phyloP scores from a whole-genome alignment of 805 yeast genomes.

The Schwanniomyces polymorphus region DNA sequence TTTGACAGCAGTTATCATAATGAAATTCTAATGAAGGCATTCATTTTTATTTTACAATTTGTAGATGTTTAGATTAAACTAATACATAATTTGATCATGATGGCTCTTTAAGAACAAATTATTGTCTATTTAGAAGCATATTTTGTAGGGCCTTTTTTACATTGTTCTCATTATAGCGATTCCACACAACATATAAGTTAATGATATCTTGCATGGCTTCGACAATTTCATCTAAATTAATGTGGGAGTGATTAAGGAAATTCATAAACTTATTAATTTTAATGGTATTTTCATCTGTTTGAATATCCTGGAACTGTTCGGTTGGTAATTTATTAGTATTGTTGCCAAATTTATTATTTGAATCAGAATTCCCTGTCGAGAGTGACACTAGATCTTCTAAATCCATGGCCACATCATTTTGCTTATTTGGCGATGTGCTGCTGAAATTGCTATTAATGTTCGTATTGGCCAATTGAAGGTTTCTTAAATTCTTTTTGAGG shows the following conservation, averaged over 20 bases:
- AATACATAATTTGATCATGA: too few species aligned
- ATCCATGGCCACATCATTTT: constrained; percentile 20
- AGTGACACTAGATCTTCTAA: constrained; percentile 38
- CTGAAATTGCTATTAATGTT: constrained; percentile 7
- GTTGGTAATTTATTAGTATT: constrained; percentile 3
- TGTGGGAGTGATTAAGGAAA: constrained; percentile 73
- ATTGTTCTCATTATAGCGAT: constrained; percentile 69
- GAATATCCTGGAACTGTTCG: constrained; percentile 21
- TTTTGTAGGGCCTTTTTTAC: constrained; percentile 50
- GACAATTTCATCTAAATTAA: constrained; percentile 73
- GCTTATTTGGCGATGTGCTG: constrained; percentile 14
- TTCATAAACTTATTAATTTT: constrained; percentile 57
- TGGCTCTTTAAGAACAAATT: neutral
- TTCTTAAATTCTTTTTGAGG: constrained; percentile 40
- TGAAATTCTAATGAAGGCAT: too few species aligned
- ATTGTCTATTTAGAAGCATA: constrained; percentile 32
- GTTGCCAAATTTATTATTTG: constrained; percentile 1
- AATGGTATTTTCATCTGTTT: constrained; percentile 36
- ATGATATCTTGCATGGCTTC: constrained; percentile 85
- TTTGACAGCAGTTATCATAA: too few species aligned
- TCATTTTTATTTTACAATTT: too few species aligned
- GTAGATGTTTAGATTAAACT: too few species aligned
- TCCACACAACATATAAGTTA: constrained; percentile 83
- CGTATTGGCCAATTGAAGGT: constrained; percentile 7
- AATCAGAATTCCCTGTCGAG: constrained; percentile 3